phyloP scores from a whole-genome alignment of 139 green algal species.

The Chlorella sp. region DNA sequence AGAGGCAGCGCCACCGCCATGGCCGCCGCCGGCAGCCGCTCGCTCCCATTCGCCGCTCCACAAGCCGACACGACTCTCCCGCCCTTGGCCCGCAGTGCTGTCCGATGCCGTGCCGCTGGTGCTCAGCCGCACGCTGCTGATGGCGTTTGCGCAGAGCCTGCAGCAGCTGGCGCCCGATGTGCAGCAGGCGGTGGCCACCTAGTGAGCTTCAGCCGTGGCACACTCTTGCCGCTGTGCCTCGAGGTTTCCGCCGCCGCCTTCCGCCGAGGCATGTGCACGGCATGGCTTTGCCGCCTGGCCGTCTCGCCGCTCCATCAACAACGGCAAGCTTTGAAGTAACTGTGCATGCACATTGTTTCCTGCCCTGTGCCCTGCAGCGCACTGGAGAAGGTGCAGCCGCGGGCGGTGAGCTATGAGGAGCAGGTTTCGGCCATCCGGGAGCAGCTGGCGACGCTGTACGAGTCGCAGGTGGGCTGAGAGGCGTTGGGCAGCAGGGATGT shows the following conservation, averaged over 20 bases:
- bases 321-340: too few species aligned
- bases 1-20: not conserved
- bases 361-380: conserved; percentile 49
- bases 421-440: conserved; percentile 56
- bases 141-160: conserved; percentile 68
- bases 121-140: conserved; percentile 77
- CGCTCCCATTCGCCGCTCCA: not conserved
- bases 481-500: conserved; percentile 72
- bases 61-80: not conserved
- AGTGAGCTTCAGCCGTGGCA: conserved; percentile 56
- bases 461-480: conserved; percentile 13
- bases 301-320: too few species aligned
- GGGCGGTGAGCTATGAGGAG: conserved; percentile 90
- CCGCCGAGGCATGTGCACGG: too few species aligned
- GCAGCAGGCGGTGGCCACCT: conserved; percentile 72
- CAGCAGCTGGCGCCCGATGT: conserved; percentile 56
- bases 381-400: conserved; percentile 76
- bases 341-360: too few species aligned
- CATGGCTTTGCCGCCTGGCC: too few species aligned
- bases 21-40: not conserved
- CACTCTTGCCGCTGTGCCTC: not conserved
- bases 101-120: conserved; percentile 86
- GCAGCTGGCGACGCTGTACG: conserved; percentile 59
- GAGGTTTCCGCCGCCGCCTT: too few species aligned
- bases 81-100: conserved; percentile 65